Conservation (phyloP, 2,329 filamentous ascomycete genomes). For the Phialophora expanda region DNA sequence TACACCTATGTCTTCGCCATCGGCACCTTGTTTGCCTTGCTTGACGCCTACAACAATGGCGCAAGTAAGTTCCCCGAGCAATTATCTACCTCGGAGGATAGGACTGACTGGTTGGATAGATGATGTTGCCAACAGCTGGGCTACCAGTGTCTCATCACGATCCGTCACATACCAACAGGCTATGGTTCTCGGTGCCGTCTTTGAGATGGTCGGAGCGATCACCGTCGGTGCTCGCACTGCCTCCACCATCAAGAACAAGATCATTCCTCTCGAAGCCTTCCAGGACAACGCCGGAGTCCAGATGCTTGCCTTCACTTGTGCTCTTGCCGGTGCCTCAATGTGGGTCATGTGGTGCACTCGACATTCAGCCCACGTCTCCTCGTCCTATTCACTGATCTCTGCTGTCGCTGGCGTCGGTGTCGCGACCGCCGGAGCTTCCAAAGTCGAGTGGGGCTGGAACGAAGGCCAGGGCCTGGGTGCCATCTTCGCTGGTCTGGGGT, state of each 20-base stretch:
- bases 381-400: slow-evolving; percentile 73
- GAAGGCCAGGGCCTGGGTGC: slow-evolving; percentile 70
- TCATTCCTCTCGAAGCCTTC: slow-evolving; percentile 67
- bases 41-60: slow-evolving; percentile 79
- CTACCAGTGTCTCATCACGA: slow-evolving; percentile 79
- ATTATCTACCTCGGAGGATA: not conserved
- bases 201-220: slow-evolving; percentile 71
- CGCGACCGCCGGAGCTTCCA: slow-evolving; percentile 64
- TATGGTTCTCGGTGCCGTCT: slow-evolving; percentile 69
- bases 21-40: slow-evolving; percentile 75
- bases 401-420: slow-evolving; percentile 72
- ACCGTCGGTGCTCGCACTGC: slow-evolving; percentile 72
- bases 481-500: slow-evolving; percentile 72
- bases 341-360: slow-evolving; percentile 84
- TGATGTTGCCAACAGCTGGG: slow-evolving; percentile 85
- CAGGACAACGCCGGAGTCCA: slow-evolving; percentile 66
- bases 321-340: slow-evolving; percentile 66
- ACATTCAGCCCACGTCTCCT: slow-evolving; percentile 74
- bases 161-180: slow-evolving; percentile 73
- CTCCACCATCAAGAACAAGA: slow-evolving; percentile 79
- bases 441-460: slow-evolving; percentile 74
- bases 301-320: slow-evolving; percentile 70
- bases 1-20: slow-evolving; percentile 77
- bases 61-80: slow-evolving; percentile 63
- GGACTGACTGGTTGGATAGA: slow-evolving; percentile 53